Conservation (phyloP, 1,284 basidiomycete genomes). For the Earliella scabrosa region DNA sequence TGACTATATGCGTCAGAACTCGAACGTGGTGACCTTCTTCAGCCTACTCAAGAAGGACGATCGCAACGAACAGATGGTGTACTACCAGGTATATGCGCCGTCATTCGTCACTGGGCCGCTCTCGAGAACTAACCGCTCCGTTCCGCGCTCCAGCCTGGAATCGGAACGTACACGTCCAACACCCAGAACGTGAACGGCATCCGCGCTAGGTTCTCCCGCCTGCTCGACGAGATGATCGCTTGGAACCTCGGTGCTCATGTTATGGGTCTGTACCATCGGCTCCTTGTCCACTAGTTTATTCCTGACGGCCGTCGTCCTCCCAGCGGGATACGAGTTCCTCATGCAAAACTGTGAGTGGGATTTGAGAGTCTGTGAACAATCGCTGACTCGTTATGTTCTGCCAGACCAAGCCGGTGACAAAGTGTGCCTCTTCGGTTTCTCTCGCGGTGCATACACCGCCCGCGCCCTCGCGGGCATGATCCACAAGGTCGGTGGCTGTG, state of each 20-base stretch:
- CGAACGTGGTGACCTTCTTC: conserved; percentile 65
- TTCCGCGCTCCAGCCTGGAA: conserved; percentile 45
- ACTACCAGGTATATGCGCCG: conserved; percentile 56
- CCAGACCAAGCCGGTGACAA: conserved; percentile 50
- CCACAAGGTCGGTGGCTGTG: conserved; percentile 43
- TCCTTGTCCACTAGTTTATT: background rate
- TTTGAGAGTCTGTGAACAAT: no score
- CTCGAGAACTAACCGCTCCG: background rate
- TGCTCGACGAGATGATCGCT: conserved; percentile 53
- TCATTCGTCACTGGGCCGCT: no score
- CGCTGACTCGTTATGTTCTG: no score
- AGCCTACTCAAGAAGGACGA: conserved; percentile 58
- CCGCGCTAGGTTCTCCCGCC: conserved; percentile 41
- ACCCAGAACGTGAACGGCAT: conserved; percentile 46
- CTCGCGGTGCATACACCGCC: conserved; percentile 67
- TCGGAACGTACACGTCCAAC: conserved; percentile 53
- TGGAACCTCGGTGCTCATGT: conserved; percentile 43
- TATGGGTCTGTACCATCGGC: background rate
- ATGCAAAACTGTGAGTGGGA: conserved; percentile 66
- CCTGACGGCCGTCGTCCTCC: background rate
- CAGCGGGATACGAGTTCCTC: conserved; percentile 66
- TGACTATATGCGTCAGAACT: conserved; percentile 44
- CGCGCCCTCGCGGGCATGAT: conserved; percentile 57
- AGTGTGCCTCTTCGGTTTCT: conserved; percentile 65
- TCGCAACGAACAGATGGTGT: conserved; percentile 54